Evolutionary conservation across 495 filamentous ascomycete genomes (phyloP).

Genomic region (Aspergillus indologenus): DNA sequence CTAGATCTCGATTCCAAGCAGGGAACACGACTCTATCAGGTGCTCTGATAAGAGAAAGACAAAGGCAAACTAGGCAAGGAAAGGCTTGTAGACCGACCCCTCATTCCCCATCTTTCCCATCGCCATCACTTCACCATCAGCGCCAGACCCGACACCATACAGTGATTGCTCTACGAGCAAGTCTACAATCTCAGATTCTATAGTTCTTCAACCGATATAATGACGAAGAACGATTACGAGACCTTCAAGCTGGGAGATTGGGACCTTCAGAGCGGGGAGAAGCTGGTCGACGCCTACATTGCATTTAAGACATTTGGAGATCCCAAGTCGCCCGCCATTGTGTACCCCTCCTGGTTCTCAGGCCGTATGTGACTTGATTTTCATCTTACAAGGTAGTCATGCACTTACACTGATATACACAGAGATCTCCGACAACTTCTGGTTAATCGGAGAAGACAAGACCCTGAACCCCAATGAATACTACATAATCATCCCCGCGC

Average conservation of each 20-base stretch:
- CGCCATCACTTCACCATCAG: not conserved
- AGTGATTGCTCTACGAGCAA: not conserved
- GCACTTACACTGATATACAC: not conserved
- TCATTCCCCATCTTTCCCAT: not conserved
- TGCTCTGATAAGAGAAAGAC: not conserved
- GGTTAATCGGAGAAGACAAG: conserved; percentile 62
- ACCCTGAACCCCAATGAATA: conserved; percentile 59
- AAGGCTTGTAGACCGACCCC: not conserved
- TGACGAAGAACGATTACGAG: conserved; percentile 41
- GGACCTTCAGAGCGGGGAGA: conserved; percentile 57
- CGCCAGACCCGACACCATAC: not conserved
- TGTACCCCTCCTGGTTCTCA: conserved; percentile 72
- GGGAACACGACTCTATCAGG: not conserved
- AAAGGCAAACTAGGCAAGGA: no score
- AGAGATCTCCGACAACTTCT: conserved; percentile 62
- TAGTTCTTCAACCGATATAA: conserved; percentile 19
- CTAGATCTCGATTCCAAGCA: no score
- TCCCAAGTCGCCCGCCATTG: conserved; percentile 57
- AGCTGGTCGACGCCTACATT: conserved; percentile 55
- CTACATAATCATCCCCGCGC: conserved; percentile 67
- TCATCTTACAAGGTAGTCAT: not conserved
- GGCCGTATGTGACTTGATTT: conserved; percentile 41
- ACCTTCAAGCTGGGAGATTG: conserved; percentile 60
- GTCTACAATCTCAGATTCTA: not conserved
- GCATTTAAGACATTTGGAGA: conserved; percentile 72